Conservation (phyloP, 495 filamentous ascomycete genomes). For the Neurospora discreta region DNA sequence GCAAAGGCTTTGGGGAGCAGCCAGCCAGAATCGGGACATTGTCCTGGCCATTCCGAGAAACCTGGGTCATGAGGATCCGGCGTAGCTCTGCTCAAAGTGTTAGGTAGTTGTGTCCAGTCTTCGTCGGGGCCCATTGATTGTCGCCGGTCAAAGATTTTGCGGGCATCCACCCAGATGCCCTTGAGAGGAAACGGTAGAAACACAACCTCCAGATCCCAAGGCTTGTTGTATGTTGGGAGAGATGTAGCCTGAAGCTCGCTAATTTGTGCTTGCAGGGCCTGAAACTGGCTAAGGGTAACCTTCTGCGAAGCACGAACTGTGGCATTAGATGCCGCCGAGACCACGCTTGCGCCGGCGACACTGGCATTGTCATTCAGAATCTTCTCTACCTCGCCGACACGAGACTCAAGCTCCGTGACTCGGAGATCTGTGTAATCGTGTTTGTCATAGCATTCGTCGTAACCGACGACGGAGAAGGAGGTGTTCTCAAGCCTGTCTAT, state of each 20-base stretch:
- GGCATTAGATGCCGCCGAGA: slow-evolving; percentile 35
- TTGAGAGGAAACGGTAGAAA: slow-evolving; percentile 57
- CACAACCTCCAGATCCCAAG: slow-evolving; percentile 59
- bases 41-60: slow-evolving; percentile 33
- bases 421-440: slow-evolving; percentile 47
- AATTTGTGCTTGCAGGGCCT: slow-evolving; percentile 45
- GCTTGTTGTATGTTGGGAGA: slow-evolving; percentile 42
- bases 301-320: slow-evolving; percentile 20
- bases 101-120: slow-evolving; percentile 49
- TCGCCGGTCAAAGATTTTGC: slow-evolving; percentile 36
- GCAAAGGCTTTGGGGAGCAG: slow-evolving; percentile 48
- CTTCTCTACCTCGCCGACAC: slow-evolving; percentile 49
- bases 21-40: slow-evolving; percentile 38
- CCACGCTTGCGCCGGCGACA: slow-evolving; percentile 30
- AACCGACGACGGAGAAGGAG: slow-evolving; percentile 43
- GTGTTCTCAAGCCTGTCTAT: slow-evolving; percentile 49
- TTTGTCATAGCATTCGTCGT: slow-evolving; percentile 49
- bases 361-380: slow-evolving; percentile 36
- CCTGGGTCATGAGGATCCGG: slow-evolving; percentile 32
- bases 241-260: slow-evolving; percentile 43
- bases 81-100: slow-evolving; percentile 28
- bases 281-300: slow-evolving; percentile 39
- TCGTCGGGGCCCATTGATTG: slow-evolving; percentile 28
- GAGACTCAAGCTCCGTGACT: slow-evolving; percentile 50
- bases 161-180: slow-evolving; percentile 46